Percentiles rank a stretch among this genome's conserved stretches.
Evolutionary conservation across 208 protist genomes (phyloP).

Genomic region (Herpetomonas samuelpessoai): DNA sequence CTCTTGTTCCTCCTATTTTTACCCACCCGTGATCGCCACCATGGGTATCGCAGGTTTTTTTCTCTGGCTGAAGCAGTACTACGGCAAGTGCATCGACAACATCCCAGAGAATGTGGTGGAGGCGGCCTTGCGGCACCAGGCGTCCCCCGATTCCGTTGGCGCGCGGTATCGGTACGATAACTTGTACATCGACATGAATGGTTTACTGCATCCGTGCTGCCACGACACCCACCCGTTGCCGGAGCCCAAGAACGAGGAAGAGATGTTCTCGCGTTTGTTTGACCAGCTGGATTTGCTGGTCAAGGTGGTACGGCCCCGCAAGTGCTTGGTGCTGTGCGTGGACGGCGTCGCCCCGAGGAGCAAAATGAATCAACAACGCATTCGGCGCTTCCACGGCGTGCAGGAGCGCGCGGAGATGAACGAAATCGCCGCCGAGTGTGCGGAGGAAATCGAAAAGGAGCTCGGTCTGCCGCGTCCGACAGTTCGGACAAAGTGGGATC

Average conservation of each 20-base stretch:
- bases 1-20: too few relatives aligned
- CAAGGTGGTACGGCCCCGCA: conserved; percentile 95
- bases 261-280: conserved; percentile 95
- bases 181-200: conserved; percentile 99
- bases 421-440: conserved; percentile 57
- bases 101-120: conserved; percentile 72
- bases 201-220: conserved; percentile 99
- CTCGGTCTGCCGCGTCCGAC: conserved; percentile 54
- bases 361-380: conserved; percentile 99
- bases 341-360: conserved; percentile 99
- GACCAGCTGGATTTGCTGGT: conserved; percentile 98
- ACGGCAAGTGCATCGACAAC: conserved; percentile 75
- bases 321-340: conserved; percentile 96
- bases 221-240: conserved; percentile 94
- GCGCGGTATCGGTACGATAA: conserved; percentile 90
- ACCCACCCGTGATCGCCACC: too few relatives aligned
- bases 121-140: conserved; percentile 35
- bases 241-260: conserved; percentile 82
- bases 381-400: conserved; percentile 95
- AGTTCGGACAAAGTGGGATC: conserved; percentile 92
- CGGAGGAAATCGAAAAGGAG: conserved; percentile 49
- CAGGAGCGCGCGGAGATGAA: conserved; percentile 87
- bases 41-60: conserved; percentile 93
- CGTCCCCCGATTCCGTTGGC: conserved; percentile 9
- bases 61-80: conserved; percentile 85